phyloP scores from a whole-genome alignment of 2,329 filamentous ascomycete species.

The Trichoderma brevicompactum region DNA sequence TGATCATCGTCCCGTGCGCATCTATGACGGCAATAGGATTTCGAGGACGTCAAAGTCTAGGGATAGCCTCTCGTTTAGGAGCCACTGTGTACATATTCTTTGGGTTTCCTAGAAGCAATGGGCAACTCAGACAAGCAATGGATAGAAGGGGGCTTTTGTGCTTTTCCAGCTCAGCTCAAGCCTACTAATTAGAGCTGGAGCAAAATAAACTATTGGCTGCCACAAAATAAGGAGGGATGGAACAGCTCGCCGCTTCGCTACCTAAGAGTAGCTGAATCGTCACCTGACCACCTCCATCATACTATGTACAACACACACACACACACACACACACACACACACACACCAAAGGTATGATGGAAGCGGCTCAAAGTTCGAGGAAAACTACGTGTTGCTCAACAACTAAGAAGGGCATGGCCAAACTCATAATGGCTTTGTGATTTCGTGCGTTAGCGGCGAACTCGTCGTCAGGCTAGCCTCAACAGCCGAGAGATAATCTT shows the following conservation, averaged over 20 bases:
- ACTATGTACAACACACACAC: neutral
- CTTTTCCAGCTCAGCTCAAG: neutral
- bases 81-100: no score
- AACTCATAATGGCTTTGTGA: neutral
- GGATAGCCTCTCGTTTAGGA: no score
- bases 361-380: neutral
- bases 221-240: neutral
- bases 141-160: neutral
- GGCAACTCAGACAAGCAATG: neutral
- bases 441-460: slow-evolving; percentile 22
- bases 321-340: neutral
- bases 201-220: no score
- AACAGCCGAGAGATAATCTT: slow-evolving; percentile 8
- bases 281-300: neutral
- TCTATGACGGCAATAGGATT: slow-evolving; percentile 8
- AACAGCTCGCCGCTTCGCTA: neutral
- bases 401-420: neutral
- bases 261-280: neutral
- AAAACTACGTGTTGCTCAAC: neutral
- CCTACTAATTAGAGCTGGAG: no score
- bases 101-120: no score
- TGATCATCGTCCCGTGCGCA: slow-evolving; percentile 3
- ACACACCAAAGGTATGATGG: neutral
- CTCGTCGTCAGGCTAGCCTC: neutral
- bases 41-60: neutral